Evolutionary conservation across 805 yeast genomes (phyloP), one percentile per base, ranked within the genome.

Genomic region (Cyberlindnera galapagoensis): DNA sequence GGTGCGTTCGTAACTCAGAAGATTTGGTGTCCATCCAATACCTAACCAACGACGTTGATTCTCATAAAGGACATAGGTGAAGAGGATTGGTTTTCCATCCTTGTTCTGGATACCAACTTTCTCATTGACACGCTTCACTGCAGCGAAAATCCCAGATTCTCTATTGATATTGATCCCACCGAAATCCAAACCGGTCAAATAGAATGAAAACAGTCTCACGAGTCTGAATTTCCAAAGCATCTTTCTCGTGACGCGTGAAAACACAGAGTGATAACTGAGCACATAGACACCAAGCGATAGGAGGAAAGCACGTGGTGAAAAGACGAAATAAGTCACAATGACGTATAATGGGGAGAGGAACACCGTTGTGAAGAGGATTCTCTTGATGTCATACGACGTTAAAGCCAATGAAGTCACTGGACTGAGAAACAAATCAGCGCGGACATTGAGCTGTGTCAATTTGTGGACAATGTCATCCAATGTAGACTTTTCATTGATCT

Each of bases 11-110:
- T 90, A 90, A 30, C 94, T 80, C 40, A 92, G 67, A 53, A 92
- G 67, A 51, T 87, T 87, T 11, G 94, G 68, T 0, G 97, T 90
- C 98, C 98, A 90, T 9, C 98, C 98, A 47, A 90, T 84, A 10
- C 97, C 97, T 24, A 90, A 67, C 98, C 98, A 90, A 49, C 94
- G 77, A 52, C 98, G 76, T 62, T 90, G 97, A 56, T 90, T 90
- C 56, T 90, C 98, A 57, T 79, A 88, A 9, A 92, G 65, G 2
- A 86, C 97, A 57, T 85, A 90, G 5, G 97, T 88, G 57, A 88
- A 92, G 35, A 88, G 62, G 19, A 85, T 87, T 17, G 76, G 71
- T 37, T 65, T 65, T 7, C 65, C 65, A 31, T 57, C 62, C 39
- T 49, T 42, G 28, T 44, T 30, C 39, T 46, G 33, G 47, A 52